Evolutionary conservation across 78 protist species (phyloP).

Genomic region (slime mould (Dictyostelium discoideum)): DNA sequence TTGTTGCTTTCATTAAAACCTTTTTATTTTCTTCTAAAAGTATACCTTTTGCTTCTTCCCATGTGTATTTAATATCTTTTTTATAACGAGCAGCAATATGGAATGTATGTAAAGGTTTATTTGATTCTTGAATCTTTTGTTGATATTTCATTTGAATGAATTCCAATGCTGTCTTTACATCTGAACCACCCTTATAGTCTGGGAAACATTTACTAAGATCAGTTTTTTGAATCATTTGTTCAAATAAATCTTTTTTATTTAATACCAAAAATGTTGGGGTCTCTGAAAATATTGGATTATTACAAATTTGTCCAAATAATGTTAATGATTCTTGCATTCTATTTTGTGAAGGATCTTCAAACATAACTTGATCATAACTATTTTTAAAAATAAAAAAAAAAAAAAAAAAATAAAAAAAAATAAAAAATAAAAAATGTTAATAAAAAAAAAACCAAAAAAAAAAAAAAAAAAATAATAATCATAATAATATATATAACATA

Average conservation of each 20-base stretch:
- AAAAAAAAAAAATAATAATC: too few relatives aligned
- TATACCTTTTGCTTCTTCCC: conserved; percentile 75
- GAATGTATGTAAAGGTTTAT: conserved; percentile 33
- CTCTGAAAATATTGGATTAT: conserved; percentile 67
- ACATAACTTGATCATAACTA: conserved; percentile 84
- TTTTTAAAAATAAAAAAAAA: conserved; percentile 8
- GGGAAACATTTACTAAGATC: conserved; percentile 81
- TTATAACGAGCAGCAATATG: conserved; percentile 79
- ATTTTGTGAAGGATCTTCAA: conserved; percentile 85
- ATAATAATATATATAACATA: conserved; percentile 31
- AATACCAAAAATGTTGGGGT: conserved; percentile 79
- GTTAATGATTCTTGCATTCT: conserved; percentile 81
- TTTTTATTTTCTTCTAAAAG: conserved; percentile 71
- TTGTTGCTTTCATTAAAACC: conserved; percentile 54
- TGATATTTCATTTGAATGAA: conserved; percentile 61
- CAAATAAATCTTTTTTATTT: conserved; percentile 85
- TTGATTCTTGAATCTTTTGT: conserved; percentile 29
- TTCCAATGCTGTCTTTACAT: conserved; percentile 53
- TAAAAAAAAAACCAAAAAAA: neutral
- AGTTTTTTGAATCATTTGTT: conserved; percentile 74
- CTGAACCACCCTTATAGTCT: conserved; percentile 82
- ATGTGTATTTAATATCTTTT: conserved; percentile 79
- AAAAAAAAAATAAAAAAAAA: neutral
- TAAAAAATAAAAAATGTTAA: neutral
- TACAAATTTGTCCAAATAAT: conserved; percentile 79